Conservation (phyloP, 176 grass and related monocot species). For the Chloris gayana region DNA sequence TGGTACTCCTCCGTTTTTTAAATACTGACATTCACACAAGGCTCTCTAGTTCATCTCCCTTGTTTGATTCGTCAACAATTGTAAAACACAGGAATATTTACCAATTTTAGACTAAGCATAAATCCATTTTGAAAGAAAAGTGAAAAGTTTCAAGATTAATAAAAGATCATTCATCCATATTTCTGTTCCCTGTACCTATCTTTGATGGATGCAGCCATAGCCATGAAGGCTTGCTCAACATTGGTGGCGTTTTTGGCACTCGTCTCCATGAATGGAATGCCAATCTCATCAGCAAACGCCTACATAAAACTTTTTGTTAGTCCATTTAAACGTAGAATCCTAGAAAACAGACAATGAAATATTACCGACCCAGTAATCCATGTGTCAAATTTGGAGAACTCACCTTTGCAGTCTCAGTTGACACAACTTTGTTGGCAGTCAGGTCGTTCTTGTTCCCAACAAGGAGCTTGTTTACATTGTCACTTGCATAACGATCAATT, state of each 20-base stretch:
- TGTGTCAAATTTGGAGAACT: neutral
- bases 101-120: too few species aligned
- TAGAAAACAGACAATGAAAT: neutral
- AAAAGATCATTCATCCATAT: neutral
- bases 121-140: too few species aligned
- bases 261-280: slow-evolving; percentile 89
- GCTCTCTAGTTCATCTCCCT: too few species aligned
- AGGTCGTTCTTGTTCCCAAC: slow-evolving; percentile 89
- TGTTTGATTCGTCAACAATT: too few species aligned
- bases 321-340: neutral
- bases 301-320: neutral
- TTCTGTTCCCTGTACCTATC: neutral
- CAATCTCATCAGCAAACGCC: slow-evolving; percentile 93
- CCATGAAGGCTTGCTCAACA: slow-evolving; percentile 87
- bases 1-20: too few species aligned
- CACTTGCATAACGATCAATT: slow-evolving; percentile 91
- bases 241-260: slow-evolving; percentile 90
- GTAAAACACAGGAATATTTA: too few species aligned
- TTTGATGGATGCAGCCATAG: slow-evolving; percentile 74
- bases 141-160: neutral
- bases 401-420: slow-evolving; percentile 78
- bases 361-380: neutral
- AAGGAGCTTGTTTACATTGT: slow-evolving; percentile 92
- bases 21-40: too few species aligned
- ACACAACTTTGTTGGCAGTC: slow-evolving; percentile 80